These are phyloP conservation scores for Kodamaea restingae DNA, from an alignment of 805 yeast species.

Conservation along the genomic window DNA sequence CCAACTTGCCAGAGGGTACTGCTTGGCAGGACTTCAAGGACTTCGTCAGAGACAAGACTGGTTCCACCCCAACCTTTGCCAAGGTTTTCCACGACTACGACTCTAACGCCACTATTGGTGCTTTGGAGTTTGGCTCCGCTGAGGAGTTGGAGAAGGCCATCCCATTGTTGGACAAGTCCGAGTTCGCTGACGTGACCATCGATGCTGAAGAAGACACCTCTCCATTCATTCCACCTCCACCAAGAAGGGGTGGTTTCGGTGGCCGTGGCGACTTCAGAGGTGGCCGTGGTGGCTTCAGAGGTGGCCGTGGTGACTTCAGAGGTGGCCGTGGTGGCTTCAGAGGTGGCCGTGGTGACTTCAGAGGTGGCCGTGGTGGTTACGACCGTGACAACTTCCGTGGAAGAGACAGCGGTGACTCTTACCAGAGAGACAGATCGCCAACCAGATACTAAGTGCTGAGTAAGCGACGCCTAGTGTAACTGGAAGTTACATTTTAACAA, in stretches of 20 bases:
- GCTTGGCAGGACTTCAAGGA: constrained; percentile 92
- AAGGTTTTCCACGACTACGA: constrained; percentile 47
- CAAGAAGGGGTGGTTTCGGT: constrained; percentile 40
- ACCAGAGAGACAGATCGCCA: constrained; percentile 62
- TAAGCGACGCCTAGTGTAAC: background rate
- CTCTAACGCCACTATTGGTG: constrained; percentile 45
- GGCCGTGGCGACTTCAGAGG: constrained; percentile 40
- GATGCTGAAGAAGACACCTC: constrained; percentile 75
- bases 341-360: constrained; percentile 35
- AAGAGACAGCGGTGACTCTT: constrained; percentile 44
- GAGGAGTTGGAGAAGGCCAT: constrained; percentile 76
- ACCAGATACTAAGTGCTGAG: constrained; percentile 50
- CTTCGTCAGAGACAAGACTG: constrained; percentile 73
- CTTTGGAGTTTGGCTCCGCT: constrained; percentile 55
- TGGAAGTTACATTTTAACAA: background rate
- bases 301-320: constrained; percentile 37
- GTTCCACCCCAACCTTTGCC: constrained; percentile 59
- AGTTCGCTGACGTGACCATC: constrained; percentile 65
- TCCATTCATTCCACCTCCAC: constrained; percentile 52
- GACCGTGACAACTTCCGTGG: constrained; percentile 37
- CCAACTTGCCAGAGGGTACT: constrained; percentile 68
- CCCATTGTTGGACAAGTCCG: constrained; percentile 64
- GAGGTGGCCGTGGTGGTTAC: constrained; percentile 33
- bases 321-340: constrained; percentile 24
- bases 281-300: constrained; percentile 36